A percentile compares a stretch with the other conserved stretches of the same genome.
Evolutionary conservation across 495 filamentous ascomycete genomes (phyloP).

Genomic region (Copromyces sp.): DNA sequence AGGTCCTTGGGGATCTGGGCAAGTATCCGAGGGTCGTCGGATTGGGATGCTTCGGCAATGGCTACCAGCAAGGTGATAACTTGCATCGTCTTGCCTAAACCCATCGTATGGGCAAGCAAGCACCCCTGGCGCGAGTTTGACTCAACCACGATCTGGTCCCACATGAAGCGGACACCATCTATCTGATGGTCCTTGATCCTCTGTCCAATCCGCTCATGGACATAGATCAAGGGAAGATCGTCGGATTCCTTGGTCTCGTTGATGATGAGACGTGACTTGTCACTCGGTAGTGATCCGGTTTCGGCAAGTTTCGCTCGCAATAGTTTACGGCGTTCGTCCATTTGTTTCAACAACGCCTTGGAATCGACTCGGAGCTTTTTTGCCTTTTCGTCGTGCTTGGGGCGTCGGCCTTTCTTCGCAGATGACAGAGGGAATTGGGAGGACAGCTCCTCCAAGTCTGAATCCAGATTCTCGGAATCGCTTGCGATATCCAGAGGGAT

Average conservation of each 20-base stretch:
- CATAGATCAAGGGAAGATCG: conserved; percentile 39
- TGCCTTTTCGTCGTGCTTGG: conserved; percentile 36
- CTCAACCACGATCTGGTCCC: conserved; percentile 60
- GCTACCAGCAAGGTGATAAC: conserved; percentile 70
- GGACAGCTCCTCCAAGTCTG: conserved; percentile 1
- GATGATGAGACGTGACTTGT: conserved; percentile 49
- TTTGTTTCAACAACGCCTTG: conserved; percentile 31
- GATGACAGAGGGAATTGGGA: conserved; percentile 6
- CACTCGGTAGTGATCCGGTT: conserved; percentile 29
- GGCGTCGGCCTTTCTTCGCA: conserved; percentile 38
- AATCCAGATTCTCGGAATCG: conserved; percentile 4
- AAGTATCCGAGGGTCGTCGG: conserved; percentile 42
- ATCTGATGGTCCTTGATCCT: conserved; percentile 49
- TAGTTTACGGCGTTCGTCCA: conserved; percentile 39
- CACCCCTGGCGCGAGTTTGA: conserved; percentile 56
- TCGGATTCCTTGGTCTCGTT: conserved; percentile 55
- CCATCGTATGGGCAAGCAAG: conserved; percentile 87
- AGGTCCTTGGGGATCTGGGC: conserved; percentile 59
- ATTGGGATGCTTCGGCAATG: conserved; percentile 54
- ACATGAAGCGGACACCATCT: conserved; percentile 76
- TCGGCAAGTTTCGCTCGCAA: conserved; percentile 33
- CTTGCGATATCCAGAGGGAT: not conserved
- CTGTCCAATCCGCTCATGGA: conserved; percentile 37
- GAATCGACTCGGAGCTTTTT: conserved; percentile 37
- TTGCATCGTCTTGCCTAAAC: conserved; percentile 90